phyloP scores from a whole-genome alignment of 2,329 filamentous ascomycete genomes.

The Penicillium crustosum region DNA sequence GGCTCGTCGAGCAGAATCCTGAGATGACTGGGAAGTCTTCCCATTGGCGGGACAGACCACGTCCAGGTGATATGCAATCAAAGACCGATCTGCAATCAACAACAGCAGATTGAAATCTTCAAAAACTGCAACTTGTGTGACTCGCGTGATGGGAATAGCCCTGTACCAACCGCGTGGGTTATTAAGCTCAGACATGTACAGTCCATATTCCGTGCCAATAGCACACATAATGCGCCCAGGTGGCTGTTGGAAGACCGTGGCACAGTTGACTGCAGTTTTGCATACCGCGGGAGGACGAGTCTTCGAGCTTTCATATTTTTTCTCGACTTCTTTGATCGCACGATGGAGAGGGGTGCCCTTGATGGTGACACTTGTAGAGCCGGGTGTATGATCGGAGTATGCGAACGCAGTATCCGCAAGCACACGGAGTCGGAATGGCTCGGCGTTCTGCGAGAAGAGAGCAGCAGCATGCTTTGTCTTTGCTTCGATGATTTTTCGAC shows the following conservation, averaged over 20 bases:
- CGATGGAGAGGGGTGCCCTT: constrained; percentile 88
- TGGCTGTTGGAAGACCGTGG: constrained; percentile 79
- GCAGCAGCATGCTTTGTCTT: constrained; percentile 92
- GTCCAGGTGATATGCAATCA: constrained; percentile 93
- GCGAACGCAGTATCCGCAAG: constrained; percentile 86
- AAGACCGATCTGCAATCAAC: constrained; percentile 83
- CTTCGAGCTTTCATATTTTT: constrained; percentile 63
- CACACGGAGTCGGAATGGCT: constrained; percentile 88
- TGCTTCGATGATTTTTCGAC: constrained; percentile 86
- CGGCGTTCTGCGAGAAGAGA: constrained; percentile 86
- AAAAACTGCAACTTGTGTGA: constrained; percentile 90
- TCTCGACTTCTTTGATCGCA: constrained; percentile 85
- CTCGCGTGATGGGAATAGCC: constrained; percentile 72
- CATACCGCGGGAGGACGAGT: constrained; percentile 73
- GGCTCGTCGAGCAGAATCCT: constrained; percentile 76
- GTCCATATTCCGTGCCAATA: constrained; percentile 91
- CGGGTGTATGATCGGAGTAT: constrained; percentile 48
- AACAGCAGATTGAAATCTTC: constrained; percentile 95
- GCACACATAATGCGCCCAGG: constrained; percentile 85
- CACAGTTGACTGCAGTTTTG: constrained; percentile 84
- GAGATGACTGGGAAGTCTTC: constrained; percentile 45
- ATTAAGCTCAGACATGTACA: constrained; percentile 82
- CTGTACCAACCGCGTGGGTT: constrained; percentile 89
- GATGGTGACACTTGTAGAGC: constrained; percentile 72
- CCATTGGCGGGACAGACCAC: constrained; percentile 64